These are phyloP conservation scores for Talaromyces borbonicus DNA, from an alignment of 495 filamentous ascomycete species.

Conservation along the genomic window DNA sequence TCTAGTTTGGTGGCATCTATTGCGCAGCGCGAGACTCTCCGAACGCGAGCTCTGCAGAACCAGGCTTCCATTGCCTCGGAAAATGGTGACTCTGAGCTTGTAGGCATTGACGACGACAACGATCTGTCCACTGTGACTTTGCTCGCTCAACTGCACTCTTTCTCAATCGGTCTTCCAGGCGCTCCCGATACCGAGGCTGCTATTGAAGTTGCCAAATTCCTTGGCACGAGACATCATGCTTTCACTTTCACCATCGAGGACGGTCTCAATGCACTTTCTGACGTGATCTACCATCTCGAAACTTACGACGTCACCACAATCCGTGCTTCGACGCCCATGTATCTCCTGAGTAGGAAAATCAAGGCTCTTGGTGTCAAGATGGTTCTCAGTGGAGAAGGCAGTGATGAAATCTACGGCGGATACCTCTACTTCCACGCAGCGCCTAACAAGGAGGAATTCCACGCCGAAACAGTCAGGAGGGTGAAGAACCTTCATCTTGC, in stretches of 20 bases:
- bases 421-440: conserved; percentile 98
- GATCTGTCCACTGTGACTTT: conserved; percentile 82
- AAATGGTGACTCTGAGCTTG: conserved; percentile 56
- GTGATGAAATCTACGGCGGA: conserved; percentile 95
- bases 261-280: conserved; percentile 86
- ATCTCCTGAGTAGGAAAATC: conserved; percentile 92
- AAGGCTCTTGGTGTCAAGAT: conserved; percentile 99
- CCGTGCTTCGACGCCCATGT: conserved; percentile 97
- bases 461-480: conserved; percentile 82
- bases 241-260: conserved; percentile 98
- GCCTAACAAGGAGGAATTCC: conserved; percentile 81
- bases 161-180: conserved; percentile 89
- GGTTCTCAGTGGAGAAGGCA: conserved; percentile 93
- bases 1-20: conserved; percentile 93
- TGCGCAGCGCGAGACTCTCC: conserved; percentile 81
- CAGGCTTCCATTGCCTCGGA: conserved; percentile 8
- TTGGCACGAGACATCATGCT: conserved; percentile 93
- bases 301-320: conserved; percentile 98
- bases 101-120: conserved; percentile 89
- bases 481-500: conserved; percentile 93
- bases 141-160: conserved; percentile 90
- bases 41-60: conserved; percentile 46
- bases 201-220: conserved; percentile 80
- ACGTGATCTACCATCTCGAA: conserved; percentile 97
- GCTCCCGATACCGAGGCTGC: conserved; percentile 88